Evolutionary conservation across 2,329 filamentous ascomycete genomes (phyloP), one percentile per base, ranked within the genome.

Genomic region (Paraphoma chrysanthemicola): DNA sequence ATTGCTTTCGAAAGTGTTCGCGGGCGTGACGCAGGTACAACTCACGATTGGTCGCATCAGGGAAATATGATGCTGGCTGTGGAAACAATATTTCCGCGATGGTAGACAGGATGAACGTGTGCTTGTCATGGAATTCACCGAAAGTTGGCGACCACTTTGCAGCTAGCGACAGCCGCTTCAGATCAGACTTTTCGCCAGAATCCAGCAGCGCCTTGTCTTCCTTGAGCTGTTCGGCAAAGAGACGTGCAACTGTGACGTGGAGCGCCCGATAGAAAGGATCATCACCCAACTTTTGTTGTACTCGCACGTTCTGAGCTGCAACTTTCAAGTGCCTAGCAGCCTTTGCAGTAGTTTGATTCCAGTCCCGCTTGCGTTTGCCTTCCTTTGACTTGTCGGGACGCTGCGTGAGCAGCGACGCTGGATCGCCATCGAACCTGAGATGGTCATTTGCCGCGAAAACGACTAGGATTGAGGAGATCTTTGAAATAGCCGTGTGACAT

Each of bases 401-500:
- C 6, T 73, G 69, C 51, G 82, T 82, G 16, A 84, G 69, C 5
- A 84, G 63, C 0, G 51, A 47, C 8, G 49, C 49, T 8, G 80
- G 80, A 29, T 83, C 62, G 2, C 75, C 73, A 11, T 79, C 65
- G 6, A 76, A 75, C 12, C 77, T 70, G 11, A 88, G 77, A 65
- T 82, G 75, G 18, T 77, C 74, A 48, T 84, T 81, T 23, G 78
- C 82, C 0, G 81, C 80, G 2, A 88, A 76, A 1, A 79, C 82
- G 0, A 88, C 76, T 2, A 88, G 77, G 61, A n/a, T 87, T 88
- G 2, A 87, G 73, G 3, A 87, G 73, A 64, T 88, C 85, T 60
- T 88, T 87, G 84, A 85, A 88, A 71, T 87, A 88, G 0, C 86
- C 85, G 49, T 88, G 86, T 4, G 86, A 76, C 2, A 85, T 78